Conservation (phyloP, 1,139 yeast genomes). For the Debaryomyces singareniensis region DNA sequence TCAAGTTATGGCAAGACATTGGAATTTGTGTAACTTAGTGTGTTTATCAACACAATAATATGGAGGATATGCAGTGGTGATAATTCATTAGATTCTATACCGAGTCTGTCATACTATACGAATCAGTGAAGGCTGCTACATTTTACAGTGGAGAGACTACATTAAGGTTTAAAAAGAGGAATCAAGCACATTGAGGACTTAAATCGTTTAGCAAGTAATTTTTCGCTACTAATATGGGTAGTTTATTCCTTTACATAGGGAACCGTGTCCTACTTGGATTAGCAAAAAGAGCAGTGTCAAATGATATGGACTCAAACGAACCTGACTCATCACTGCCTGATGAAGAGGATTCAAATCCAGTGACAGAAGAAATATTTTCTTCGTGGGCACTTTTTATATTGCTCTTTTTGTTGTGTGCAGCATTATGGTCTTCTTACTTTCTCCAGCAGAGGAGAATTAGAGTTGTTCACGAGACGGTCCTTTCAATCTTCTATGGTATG, state of each 20-base stretch:
- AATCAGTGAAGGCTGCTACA: too few species aligned
- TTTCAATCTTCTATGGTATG: conserved; percentile 96
- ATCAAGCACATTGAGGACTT: too few species aligned
- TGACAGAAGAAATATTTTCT: conserved; percentile 92
- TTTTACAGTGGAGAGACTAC: too few species aligned
- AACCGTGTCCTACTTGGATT: conserved; percentile 11
- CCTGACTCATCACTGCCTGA: conserved; percentile 50
- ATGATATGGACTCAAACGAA: conserved; percentile 30
- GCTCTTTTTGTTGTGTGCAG: conserved; percentile 71
- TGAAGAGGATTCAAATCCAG: conserved; percentile 74
- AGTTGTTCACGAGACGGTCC: conserved; percentile 93
- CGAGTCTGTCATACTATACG: too few species aligned
- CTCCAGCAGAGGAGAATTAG: conserved; percentile 86
- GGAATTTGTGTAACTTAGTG: too few species aligned
- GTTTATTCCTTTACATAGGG: conserved; percentile 21
- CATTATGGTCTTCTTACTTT: conserved; percentile 93
- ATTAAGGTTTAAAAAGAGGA: too few species aligned
- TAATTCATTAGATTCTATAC: too few species aligned
- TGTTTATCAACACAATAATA: too few species aligned
- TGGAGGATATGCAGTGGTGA: too few species aligned
- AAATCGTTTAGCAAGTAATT: too few species aligned
- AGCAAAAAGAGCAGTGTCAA: conserved; percentile 24
- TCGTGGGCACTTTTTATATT: conserved; percentile 96
- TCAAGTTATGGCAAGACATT: too few species aligned
- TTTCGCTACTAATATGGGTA: conserved; percentile 22